A percentile compares a stretch with the other conserved stretches of the same genome.
These are phyloP conservation scores for Botryotinia calthae DNA, from an alignment of 2,329 filamentous ascomycete genomes.

Conservation along the genomic window DNA sequence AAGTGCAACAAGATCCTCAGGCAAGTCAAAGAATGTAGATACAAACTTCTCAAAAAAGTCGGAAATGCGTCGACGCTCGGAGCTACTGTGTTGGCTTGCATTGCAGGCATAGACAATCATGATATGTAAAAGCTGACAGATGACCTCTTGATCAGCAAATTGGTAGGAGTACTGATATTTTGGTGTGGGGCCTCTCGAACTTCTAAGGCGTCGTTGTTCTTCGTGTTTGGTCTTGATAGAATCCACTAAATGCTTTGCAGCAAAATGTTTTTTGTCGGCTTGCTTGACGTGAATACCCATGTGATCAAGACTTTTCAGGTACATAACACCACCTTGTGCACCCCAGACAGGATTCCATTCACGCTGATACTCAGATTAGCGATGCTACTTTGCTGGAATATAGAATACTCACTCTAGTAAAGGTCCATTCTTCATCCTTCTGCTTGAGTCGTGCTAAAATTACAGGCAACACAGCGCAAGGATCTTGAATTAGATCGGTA, in stretches of 20 bases:
- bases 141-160: conserved; percentile 68
- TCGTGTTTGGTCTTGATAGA: conserved; percentile 92
- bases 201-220: conserved; percentile 75
- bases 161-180: conserved; percentile 73
- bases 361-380: conserved; percentile 49
- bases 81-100: conserved; percentile 67
- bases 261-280: conserved; percentile 86
- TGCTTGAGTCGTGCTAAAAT: conserved; percentile 87
- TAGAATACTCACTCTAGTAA: conserved; percentile 60
- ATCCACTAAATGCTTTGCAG: conserved; percentile 84
- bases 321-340: conserved; percentile 89
- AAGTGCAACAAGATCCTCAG: conserved; percentile 66
- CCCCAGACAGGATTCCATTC: conserved; percentile 99
- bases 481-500: conserved; percentile 78
- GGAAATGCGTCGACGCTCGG: conserved; percentile 70
- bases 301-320: conserved; percentile 94
- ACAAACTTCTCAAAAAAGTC: conserved; percentile 77
- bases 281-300: conserved; percentile 89
- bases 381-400: neutral
- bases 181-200: conserved; percentile 58
- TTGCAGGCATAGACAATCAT: conserved; percentile 64
- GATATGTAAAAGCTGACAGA: conserved; percentile 60
- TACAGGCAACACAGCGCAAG: conserved; percentile 84
- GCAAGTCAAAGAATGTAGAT: conserved; percentile 71
- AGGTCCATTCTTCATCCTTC: conserved; percentile 97